Evolutionary conservation across 768 basidiomycete genomes (phyloP).

Genomic region (Mycena filopes): DNA sequence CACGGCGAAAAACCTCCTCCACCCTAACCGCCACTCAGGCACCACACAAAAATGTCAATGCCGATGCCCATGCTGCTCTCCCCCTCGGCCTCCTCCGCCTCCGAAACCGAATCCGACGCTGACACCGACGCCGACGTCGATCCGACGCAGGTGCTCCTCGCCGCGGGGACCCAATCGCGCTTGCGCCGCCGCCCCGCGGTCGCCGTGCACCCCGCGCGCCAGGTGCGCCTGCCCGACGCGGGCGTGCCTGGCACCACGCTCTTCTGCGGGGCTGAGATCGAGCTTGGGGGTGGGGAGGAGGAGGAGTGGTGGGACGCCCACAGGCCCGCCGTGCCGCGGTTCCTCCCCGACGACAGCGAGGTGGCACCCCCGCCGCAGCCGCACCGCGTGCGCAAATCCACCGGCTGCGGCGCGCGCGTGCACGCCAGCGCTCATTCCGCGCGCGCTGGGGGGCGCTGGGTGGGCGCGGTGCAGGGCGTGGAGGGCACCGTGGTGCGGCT

Average conservation of each 20-base stretch:
- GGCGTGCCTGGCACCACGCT: slow-evolving; percentile 1
- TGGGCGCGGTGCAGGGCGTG: slow-evolving; percentile 4
- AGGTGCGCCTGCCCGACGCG: slow-evolving; percentile 5
- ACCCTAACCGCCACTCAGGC: too few species aligned
- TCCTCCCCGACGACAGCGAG: background rate
- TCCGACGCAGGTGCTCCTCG: slow-evolving; percentile 6
- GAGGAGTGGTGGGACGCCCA: slow-evolving; percentile 16
- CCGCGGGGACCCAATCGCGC: slow-evolving; percentile 11
- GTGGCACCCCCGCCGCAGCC: background rate
- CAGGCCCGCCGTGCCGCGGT: background rate
- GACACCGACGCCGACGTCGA: slow-evolving; percentile 12
- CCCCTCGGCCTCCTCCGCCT: slow-evolving; percentile 8
- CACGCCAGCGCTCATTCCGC: slow-evolving; percentile 1
- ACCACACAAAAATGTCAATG: slow-evolving; percentile 19
- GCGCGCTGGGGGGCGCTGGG: slow-evolving; percentile 10
- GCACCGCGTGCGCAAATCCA: background rate
- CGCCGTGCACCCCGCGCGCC: slow-evolving; percentile 10
- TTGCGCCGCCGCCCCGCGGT: slow-evolving; percentile 16
- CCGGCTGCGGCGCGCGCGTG: slow-evolving; percentile 6
- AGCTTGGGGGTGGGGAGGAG: background rate
- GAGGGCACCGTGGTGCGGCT: slow-evolving; percentile 10
- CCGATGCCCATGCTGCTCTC: slow-evolving; percentile 17
- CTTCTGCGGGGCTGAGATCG: background rate
- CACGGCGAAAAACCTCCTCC: background rate
- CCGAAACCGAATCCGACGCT: slow-evolving; percentile 1